Conservation (phyloP, 2,329 filamentous ascomycete genomes). For the Cladophialophora exuberans region DNA sequence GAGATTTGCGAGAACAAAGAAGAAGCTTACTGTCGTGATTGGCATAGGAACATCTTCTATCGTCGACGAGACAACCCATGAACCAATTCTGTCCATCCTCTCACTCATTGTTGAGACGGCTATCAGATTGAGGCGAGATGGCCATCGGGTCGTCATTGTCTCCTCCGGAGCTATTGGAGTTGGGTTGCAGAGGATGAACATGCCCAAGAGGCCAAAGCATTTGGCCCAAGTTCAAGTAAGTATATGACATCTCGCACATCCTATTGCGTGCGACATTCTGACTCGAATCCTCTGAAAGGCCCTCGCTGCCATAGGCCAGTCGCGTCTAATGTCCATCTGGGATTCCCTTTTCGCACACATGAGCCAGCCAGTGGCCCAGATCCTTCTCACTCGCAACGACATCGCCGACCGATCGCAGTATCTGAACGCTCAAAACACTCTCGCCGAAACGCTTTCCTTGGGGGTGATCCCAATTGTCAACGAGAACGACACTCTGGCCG, state of each 20-base stretch:
- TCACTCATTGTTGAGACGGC: slow-evolving; percentile 94
- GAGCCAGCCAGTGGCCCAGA: slow-evolving; percentile 88
- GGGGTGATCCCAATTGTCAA: slow-evolving; percentile 98
- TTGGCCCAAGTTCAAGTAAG: slow-evolving; percentile 80
- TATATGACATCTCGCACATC: neutral
- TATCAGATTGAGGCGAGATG: slow-evolving; percentile 82
- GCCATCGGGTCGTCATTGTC: slow-evolving; percentile 91
- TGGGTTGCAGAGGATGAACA: slow-evolving; percentile 85
- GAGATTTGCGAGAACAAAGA: slow-evolving; percentile 1
- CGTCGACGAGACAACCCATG: slow-evolving; percentile 92
- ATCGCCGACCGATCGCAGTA: slow-evolving; percentile 96
- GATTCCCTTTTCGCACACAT: slow-evolving; percentile 88
- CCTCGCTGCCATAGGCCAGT: slow-evolving; percentile 93
- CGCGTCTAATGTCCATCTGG: slow-evolving; percentile 92
- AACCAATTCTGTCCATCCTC: slow-evolving; percentile 87
- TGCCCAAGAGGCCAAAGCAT: slow-evolving; percentile 85
- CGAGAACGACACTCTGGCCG: slow-evolving; percentile 95
- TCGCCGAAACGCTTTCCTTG: slow-evolving; percentile 86
- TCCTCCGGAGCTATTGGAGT: slow-evolving; percentile 97
- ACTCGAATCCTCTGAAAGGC: slow-evolving; percentile 56
- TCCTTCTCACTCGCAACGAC: slow-evolving; percentile 90
- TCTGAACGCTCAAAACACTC: slow-evolving; percentile 93
- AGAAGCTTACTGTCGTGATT: slow-evolving; percentile 43
- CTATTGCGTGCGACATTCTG: too few relatives aligned
- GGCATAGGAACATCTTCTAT: slow-evolving; percentile 98